Conservation (phyloP, 176 grass and related monocot species). For the Oryza brachyantha region DNA sequence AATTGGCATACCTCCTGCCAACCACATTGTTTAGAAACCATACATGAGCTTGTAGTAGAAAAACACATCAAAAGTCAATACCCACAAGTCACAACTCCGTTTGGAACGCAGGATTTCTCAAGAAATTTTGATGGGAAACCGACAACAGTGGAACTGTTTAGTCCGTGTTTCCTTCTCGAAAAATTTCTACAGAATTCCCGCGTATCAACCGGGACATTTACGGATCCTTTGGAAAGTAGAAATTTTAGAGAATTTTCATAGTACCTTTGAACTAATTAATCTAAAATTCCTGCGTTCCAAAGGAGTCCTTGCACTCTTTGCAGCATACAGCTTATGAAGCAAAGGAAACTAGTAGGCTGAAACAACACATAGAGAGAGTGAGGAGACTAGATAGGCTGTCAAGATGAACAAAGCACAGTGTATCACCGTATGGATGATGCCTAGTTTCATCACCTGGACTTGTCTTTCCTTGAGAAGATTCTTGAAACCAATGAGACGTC, state of each 20-base stretch:
- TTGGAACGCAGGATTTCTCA: background rate
- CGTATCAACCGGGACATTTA: background rate
- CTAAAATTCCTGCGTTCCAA: slow-evolving; percentile 9
- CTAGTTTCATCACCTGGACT: slow-evolving; percentile 34
- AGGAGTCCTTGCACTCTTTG: background rate
- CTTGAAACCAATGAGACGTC: slow-evolving; percentile 26
- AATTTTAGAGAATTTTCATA: background rate
- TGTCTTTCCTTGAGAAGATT: slow-evolving; percentile 46
- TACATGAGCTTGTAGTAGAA: background rate
- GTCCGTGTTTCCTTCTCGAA: background rate
- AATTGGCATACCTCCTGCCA: background rate
- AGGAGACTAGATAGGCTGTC: background rate
- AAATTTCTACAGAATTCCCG: slow-evolving; percentile 10
- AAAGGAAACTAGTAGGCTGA: too few relatives aligned
- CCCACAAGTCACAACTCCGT: background rate
- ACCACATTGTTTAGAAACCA: background rate
- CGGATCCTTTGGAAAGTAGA: background rate
- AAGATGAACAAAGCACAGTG: background rate
- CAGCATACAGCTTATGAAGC: slow-evolving; percentile 33
- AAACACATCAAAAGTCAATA: background rate
- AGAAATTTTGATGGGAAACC: slow-evolving; percentile 7
- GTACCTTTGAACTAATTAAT: background rate
- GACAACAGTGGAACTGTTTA: background rate
- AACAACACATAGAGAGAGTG: too few relatives aligned
- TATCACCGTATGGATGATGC: background rate